These are phyloP conservation scores for Penicillium sp. DNA, from an alignment of 2,329 filamentous ascomycete genomes.

Conservation along the genomic window DNA sequence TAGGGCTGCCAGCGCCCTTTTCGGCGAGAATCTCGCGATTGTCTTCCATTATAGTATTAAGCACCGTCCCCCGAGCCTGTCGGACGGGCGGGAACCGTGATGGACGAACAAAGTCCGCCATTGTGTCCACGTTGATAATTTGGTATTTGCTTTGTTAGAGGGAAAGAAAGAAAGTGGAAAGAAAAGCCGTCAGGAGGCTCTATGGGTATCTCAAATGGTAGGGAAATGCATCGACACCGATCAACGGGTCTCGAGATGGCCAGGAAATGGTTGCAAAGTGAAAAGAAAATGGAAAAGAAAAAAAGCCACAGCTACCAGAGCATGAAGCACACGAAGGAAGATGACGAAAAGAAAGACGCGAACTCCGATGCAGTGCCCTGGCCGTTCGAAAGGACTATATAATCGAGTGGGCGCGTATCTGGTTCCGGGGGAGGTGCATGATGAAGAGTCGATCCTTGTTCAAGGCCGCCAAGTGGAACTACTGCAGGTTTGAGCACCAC, in stretches of 20 bases:
- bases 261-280: constrained; percentile 19
- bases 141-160: constrained; percentile 28
- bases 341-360: constrained; percentile 33
- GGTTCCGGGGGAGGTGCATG: constrained; percentile 19
- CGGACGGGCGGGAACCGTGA: constrained; percentile 58
- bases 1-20: constrained; percentile 14
- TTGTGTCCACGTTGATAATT: constrained; percentile 37
- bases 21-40: constrained; percentile 35
- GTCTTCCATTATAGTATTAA: constrained; percentile 70
- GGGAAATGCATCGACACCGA: constrained; percentile 34
- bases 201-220: constrained; percentile 33
- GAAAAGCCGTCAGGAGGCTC: constrained; percentile 22
- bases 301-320: constrained; percentile 39
- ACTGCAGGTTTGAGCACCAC: constrained; percentile 38
- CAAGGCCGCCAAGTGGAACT: constrained; percentile 28
- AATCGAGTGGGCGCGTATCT: constrained; percentile 25
- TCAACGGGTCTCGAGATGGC: constrained; percentile 33
- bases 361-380: constrained; percentile 24
- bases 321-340: constrained; percentile 31
- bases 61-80: constrained; percentile 61
- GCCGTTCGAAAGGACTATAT: constrained; percentile 37
- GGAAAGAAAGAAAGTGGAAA: constrained; percentile 8
- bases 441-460: constrained; percentile 21
- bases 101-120: constrained; percentile 54
- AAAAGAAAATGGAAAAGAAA: constrained; percentile 29